These are phyloP conservation scores for Ophiocordyceps camponoti-saundersi DNA, from an alignment of 2,329 filamentous ascomycete genomes.

Conservation along the genomic window DNA sequence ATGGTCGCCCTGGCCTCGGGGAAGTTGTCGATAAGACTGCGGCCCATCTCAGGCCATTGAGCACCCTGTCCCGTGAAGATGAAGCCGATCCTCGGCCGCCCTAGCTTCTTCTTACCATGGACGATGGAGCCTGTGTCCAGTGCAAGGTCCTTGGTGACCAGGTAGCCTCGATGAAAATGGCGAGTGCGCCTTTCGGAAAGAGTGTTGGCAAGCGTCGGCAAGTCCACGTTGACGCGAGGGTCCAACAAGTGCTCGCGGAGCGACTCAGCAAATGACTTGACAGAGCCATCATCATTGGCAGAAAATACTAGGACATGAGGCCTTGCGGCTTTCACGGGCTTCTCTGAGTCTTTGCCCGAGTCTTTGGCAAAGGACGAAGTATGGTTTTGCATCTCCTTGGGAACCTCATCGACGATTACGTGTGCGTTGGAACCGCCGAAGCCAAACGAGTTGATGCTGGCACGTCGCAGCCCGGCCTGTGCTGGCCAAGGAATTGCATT, in stretches of 20 bases:
- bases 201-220: conserved; percentile 8
- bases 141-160: conserved; percentile 5
- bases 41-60: conserved; percentile 10
- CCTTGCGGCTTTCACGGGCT: conserved; percentile 2
- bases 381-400: conserved; percentile 3
- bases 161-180: conserved; percentile 8
- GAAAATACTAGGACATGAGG: no score
- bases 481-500: conserved; percentile 1
- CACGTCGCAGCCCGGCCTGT: conserved; percentile 4
- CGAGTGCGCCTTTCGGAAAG: conserved; percentile 7
- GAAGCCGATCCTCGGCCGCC: conserved; percentile 6
- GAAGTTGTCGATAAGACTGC: conserved; percentile 8
- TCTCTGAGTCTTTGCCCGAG: conserved; percentile 7
- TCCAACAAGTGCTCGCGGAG: conserved; percentile 5
- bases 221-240: conserved; percentile 1
- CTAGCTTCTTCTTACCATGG: conserved; percentile 4
- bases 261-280: neutral
- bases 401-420: conserved; percentile 9
- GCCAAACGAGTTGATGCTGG: conserved; percentile 18
- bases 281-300: no score
- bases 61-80: conserved; percentile 12
- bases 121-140: conserved; percentile 4
- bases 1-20: conserved; percentile 13
- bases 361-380: conserved; percentile 8
- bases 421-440: conserved; percentile 20